These are phyloP conservation scores for Saccharomyces hybrid DNA, from an alignment of 1,139 yeast genomes.

Conservation along the genomic window DNA sequence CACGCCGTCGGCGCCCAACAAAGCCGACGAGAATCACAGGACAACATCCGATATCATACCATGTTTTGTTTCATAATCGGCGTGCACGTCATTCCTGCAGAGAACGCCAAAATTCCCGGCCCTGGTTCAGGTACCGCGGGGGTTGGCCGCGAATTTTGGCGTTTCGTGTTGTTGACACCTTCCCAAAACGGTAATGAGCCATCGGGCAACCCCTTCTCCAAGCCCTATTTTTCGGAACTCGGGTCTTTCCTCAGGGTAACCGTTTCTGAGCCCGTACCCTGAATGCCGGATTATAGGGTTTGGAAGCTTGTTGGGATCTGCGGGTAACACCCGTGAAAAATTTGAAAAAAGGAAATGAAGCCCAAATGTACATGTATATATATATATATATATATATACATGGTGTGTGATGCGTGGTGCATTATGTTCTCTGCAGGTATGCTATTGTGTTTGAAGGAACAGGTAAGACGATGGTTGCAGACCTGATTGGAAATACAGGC, in stretches of 20 bases:
- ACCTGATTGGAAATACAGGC: background rate
- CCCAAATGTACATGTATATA: background rate
- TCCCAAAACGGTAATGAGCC: background rate
- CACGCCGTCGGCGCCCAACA: background rate
- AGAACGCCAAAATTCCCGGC: background rate
- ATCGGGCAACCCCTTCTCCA: background rate
- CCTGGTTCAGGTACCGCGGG: background rate
- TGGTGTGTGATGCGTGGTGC: background rate
- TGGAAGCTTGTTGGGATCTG: background rate
- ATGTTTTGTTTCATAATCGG: background rate
- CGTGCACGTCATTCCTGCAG: background rate
- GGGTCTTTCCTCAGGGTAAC: background rate
- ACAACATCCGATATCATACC: background rate
- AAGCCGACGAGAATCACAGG: background rate
- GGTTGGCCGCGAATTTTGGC: background rate
- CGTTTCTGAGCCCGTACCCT: background rate
- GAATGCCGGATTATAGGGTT: background rate
- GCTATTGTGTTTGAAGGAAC: background rate
- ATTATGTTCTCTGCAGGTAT: background rate
- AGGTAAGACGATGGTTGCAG: background rate
- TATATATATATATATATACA: background rate
- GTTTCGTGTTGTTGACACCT: background rate
- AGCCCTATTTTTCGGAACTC: background rate
- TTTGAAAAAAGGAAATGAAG: background rate
- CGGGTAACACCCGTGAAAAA: background rate